Evolutionary conservation across 495 filamentous ascomycete genomes (phyloP).

Genomic region (Daldinia bambusicola): DNA sequence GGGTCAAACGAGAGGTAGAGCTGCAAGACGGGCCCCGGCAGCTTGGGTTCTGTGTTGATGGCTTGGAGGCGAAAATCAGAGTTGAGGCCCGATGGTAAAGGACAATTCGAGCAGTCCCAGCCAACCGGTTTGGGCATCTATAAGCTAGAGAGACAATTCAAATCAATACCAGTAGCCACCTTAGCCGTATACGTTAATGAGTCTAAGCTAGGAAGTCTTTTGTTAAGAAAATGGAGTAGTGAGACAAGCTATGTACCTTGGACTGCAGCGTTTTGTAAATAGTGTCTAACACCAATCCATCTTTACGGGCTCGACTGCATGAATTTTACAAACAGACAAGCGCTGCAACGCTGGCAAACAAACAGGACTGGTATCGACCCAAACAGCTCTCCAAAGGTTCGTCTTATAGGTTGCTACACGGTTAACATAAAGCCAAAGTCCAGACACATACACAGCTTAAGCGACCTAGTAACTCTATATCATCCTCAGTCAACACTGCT

Average conservation of each 20-base stretch:
- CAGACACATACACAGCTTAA: conserved; percentile 7
- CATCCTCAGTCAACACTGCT: background rate
- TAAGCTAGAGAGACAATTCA: conserved; percentile 1
- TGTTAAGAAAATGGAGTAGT: background rate
- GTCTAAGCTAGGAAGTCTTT: background rate
- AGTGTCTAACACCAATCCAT: conserved; percentile 6
- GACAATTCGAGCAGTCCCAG: background rate
- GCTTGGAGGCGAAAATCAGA: conserved; percentile 71
- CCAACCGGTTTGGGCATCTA: background rate
- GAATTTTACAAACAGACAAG: conserved; percentile 16
- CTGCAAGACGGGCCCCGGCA: conserved; percentile 82
- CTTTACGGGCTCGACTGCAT: background rate
- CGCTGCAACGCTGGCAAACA: conserved; percentile 15
- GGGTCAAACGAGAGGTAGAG: conserved; percentile 80
- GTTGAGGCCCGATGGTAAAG: conserved; percentile 61
- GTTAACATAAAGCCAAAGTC: background rate
- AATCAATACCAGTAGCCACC: background rate
- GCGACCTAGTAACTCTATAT: background rate
- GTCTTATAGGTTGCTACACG: background rate
- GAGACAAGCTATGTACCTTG: conserved; percentile 6
- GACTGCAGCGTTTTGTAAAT: conserved; percentile 1
- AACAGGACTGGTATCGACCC: conserved; percentile 17
- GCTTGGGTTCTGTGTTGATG: conserved; percentile 84
- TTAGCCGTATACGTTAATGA: background rate
- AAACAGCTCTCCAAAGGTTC: conserved; percentile 18